Base-by-base conservation (phyloP, 345 rosid genomes). In the Abelmoschus esculentus region DNA sequence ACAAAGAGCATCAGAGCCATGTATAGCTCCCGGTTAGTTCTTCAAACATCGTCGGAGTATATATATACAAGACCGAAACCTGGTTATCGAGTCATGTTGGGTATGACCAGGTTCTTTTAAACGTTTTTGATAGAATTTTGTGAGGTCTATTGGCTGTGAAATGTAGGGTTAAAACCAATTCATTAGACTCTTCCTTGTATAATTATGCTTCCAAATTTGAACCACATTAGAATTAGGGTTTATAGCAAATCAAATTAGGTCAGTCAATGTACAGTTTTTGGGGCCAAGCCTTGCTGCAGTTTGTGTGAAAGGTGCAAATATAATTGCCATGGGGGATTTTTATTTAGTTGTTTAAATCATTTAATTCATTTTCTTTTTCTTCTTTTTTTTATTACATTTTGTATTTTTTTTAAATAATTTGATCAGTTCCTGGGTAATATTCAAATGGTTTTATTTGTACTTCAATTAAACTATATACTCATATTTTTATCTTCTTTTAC, bases 1-100 rank as follows among this genome's bases (percentile, higher is more conserved):
- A 77, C 54, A 82, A 79, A 78, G 92, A 80, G 70, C 83, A 73
- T 75, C 83, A 73, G 64, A 81, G 76, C 79, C 76, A 61, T 67
- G 68, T 75, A 83, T 85, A 87, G 84, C 70, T 71, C 9, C 40
- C 40, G 40, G 8, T 6, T 36, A 36, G 40, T 7, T 36, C 9
- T 36, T 36, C 40, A 36, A 6, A 36, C 40, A 7, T 36, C 40
- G 40, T 36, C 7, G 40, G 1, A 34, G 38, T 34, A 34, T 34
- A 6, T 7, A 36, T 36, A 36, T 36, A 22, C 26, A 36, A 7
- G 40, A 36, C 40, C 40, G 9, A 38, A 7, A 38, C 42, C 42
- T 6, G 38, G 1, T 6, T 34, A 34, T 6, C 57, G 44, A 40
- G 2, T 40, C 2, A 40, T 40, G 44, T 49, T 49, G 19, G 54